phyloP scores from a whole-genome alignment of 2,329 filamentous ascomycete genomes.

The Colletotrichum sojae region DNA sequence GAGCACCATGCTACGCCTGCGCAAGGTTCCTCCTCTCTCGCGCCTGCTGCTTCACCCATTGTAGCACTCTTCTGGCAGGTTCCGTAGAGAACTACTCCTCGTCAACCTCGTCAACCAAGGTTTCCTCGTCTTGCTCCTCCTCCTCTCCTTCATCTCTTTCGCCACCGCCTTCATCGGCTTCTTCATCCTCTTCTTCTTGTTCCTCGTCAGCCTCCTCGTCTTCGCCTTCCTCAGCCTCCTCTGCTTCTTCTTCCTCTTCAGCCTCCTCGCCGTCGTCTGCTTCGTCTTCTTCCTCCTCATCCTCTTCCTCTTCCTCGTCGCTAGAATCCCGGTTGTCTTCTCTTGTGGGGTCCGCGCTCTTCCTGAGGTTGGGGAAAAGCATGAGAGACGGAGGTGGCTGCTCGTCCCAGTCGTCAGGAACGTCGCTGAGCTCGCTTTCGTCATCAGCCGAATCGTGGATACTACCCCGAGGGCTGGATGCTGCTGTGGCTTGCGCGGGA shows the following conservation, averaged over 20 bases:
- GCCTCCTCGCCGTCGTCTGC: conserved; percentile 38
- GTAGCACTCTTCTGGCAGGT: background rate
- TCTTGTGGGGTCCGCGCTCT: conserved; percentile 50
- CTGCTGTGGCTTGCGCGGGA: conserved; percentile 46
- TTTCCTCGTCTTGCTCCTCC: background rate
- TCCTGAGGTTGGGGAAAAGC: conserved; percentile 63
- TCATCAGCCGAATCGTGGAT: conserved; percentile 77
- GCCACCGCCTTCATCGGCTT: background rate
- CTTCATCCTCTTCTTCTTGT: background rate
- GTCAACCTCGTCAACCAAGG: background rate
- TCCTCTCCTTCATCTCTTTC: background rate
- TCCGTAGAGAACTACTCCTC: conserved; percentile 2
- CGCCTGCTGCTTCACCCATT: background rate
- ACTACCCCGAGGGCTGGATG: conserved; percentile 70
- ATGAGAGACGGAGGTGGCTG: conserved; percentile 67
- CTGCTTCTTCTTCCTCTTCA: conserved; percentile 29
- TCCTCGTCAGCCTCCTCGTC: conserved; percentile 33
- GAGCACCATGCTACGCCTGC: background rate
- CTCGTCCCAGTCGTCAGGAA: conserved; percentile 71
- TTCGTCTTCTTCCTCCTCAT: conserved; percentile 33
- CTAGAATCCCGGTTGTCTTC: conserved; percentile 40
- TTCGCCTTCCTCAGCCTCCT: conserved; percentile 40
- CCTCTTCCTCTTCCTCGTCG: conserved; percentile 47
- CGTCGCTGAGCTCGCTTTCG: conserved; percentile 78
- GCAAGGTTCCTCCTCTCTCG: background rate